Evolutionary conservation across 2,329 filamentous ascomycete species (phyloP), one percentile per base, ranked within the genome.

Genomic region (Claviceps monticola): DNA sequence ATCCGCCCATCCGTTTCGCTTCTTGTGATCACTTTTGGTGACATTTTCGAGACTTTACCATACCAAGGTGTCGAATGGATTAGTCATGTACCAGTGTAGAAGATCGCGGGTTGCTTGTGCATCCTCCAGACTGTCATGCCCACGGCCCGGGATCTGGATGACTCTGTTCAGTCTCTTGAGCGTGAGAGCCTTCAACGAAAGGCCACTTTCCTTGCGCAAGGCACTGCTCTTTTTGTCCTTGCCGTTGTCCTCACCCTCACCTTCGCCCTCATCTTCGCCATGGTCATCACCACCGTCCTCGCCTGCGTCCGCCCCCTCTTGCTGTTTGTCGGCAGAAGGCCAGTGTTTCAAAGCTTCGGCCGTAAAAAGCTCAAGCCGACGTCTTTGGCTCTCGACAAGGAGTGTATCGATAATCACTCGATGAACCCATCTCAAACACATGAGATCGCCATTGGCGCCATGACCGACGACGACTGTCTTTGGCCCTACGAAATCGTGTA

Each of bases 381-480:
- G 56, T 37, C 52, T 56, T 49, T 50, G 53, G 3, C 53, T 59
- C 50, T 68, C 67, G 13, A 69, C 53, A 2, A 68, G 26, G n/a
- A 66, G 58, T 0, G 74, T 74, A 56, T 79, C 75, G 17, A 77
- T 61, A 0, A 77, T 60, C 0, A 55, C 52, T 0, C 51, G 50
- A 55, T 78, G 75, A 13, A 74, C 69, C 72, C 72, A 75, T n/a
- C 74, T 64, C 54, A 79, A 58, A 1, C 67, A 62, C 0, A 58
- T 57, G 17, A 78, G 56, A 54, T 77, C 74, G 38, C 65, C 63
- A 9, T 67, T 57, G 1, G 66, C 68, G 0, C 64, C 66, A 50
- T 79, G 76, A 0, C 70, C 69, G 2, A 79, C 62, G 6, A 79
- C 63, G 8, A 78, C 62, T 0, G 76, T 79, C 0, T 69, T 56